Evolutionary conservation across 2,329 filamentous ascomycete genomes (phyloP).

Genomic region (Epichloe aotearoae): DNA sequence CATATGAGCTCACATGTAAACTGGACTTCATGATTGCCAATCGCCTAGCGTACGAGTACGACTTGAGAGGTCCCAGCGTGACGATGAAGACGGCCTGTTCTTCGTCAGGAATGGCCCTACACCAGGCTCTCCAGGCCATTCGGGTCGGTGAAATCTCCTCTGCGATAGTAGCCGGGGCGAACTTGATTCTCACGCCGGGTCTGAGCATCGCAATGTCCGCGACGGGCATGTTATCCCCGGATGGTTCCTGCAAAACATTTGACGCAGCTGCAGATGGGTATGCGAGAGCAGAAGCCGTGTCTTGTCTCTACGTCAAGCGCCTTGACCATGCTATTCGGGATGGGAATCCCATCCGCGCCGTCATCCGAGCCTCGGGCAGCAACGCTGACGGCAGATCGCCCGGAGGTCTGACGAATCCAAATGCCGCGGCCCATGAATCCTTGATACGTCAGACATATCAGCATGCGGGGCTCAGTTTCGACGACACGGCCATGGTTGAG

Average conservation of each 20-base stretch:
- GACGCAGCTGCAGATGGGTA: constrained; percentile 31
- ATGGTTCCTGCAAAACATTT: constrained; percentile 15
- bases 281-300: constrained; percentile 42
- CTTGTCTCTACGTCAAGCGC: constrained; percentile 37
- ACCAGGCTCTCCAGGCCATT: constrained; percentile 34
- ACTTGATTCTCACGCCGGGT: not conserved
- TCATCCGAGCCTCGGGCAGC: constrained; percentile 10
- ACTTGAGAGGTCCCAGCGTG: constrained; percentile 37
- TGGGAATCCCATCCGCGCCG: constrained; percentile 33
- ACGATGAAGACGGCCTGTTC: constrained; percentile 39
- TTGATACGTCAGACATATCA: too few species aligned
- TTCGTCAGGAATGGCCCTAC: constrained; percentile 31
- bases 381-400: too few species aligned
- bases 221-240: constrained; percentile 4
- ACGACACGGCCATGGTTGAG: too few species aligned
- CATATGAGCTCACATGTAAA: too few species aligned
- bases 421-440: too few species aligned
- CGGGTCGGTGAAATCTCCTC: constrained; percentile 28
- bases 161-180: constrained; percentile 29
- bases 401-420: too few species aligned
- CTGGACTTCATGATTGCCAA: constrained; percentile 18
- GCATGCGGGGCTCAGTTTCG: too few species aligned
- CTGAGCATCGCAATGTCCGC: not conserved
- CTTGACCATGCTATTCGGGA: constrained; percentile 34
- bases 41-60: constrained; percentile 38